Percentiles rank a stretch among this genome's conserved stretches.
phyloP scores from a whole-genome alignment of 2,329 filamentous ascomycete genomes.

The Xylariaceae sp. region DNA sequence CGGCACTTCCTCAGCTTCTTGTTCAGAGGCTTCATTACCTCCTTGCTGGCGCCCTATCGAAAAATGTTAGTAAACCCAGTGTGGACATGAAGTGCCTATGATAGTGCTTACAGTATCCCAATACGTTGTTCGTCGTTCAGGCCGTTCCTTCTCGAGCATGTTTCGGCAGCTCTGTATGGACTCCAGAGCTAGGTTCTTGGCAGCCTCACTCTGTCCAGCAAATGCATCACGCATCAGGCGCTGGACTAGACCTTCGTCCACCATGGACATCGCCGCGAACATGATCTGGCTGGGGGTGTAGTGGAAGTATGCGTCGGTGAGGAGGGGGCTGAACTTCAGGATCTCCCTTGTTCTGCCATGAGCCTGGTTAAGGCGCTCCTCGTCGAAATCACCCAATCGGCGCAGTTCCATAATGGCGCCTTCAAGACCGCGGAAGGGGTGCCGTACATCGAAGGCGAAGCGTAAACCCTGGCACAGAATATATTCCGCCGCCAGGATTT shows the following conservation, averaged over 20 bases:
- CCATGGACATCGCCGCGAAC: conserved; percentile 72
- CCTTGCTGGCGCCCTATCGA: conserved; percentile 40
- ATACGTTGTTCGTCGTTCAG: conserved; percentile 49
- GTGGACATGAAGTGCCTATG: too few relatives aligned
- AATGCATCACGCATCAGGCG: conserved; percentile 42
- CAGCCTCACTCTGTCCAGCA: conserved; percentile 25
- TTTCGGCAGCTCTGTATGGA: conserved; percentile 47
- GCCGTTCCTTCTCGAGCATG: conserved; percentile 53
- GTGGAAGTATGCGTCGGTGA: conserved; percentile 96
- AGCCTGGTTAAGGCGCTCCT: conserved; percentile 50
- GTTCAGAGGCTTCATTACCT: conserved; percentile 53
- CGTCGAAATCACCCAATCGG: conserved; percentile 58
- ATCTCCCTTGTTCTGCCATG: conserved; percentile 69
- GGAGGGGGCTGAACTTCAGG: conserved; percentile 71
- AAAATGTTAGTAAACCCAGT: conserved; percentile 17
- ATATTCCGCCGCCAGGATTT: conserved; percentile 87
- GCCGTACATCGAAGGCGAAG: conserved; percentile 88
- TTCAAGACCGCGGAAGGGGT: conserved; percentile 83
- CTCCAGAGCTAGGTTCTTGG: conserved; percentile 44
- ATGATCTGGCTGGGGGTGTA: conserved; percentile 93
- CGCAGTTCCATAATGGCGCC: conserved; percentile 79
- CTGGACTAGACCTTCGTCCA: conserved; percentile 60
- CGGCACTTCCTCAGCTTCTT: conserved; percentile 68
- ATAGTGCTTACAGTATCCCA: conserved; percentile 46
- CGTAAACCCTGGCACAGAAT: conserved; percentile 85